Base-by-base conservation (phyloP, 495 filamentous ascomycete species). In the Daldinia childiae region DNA sequence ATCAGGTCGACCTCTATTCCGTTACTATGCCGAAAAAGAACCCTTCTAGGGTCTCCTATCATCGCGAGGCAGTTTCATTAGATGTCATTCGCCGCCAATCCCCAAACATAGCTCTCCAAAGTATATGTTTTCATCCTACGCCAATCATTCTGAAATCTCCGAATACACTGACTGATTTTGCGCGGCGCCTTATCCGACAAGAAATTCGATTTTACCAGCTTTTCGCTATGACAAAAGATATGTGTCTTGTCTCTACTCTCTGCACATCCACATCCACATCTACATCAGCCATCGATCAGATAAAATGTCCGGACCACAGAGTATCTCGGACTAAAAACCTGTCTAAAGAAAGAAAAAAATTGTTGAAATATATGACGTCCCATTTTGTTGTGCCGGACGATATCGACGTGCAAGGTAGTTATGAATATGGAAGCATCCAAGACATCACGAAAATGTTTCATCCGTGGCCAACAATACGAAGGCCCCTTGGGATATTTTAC, bases 1-100 rank as follows among this genome's bases (percentile, higher is more conserved):
- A 59, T 26, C 69, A 62, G 54, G 38, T 76, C 39, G 77, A 78
- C 43, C 74, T 82, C 39, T 80, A 77, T 59, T 80, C 56, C 68
- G 19, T 82, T n/a, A 58, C 76, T 43, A 68, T 80, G 21, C 56
- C 45, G 32, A 71, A 72, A 64, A 61, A 51, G 41, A 71, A 74
- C 32, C 72, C 67, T 9, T 68, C 56, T 34, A 66, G 14, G 52
- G 70, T 76, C 38, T 55, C 55, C 14, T 76, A 76, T 52, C 74
- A 74, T 41, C 54, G 34, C 26, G 72, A 74, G 43, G 51, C 55
- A 11, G 15, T 71, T 24, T 50, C 63, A 7, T 30, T 68, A 24
- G 61, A 62, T 29, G 67, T 36, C 45, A 27, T 72, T 6, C 61
- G 58, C 32, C 34, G 19, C 14, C 27, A 58, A 8, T 38, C 68